These are phyloP conservation scores for Brassica carinata DNA, from an alignment of 345 rosid species.

Conservation along the genomic window DNA sequence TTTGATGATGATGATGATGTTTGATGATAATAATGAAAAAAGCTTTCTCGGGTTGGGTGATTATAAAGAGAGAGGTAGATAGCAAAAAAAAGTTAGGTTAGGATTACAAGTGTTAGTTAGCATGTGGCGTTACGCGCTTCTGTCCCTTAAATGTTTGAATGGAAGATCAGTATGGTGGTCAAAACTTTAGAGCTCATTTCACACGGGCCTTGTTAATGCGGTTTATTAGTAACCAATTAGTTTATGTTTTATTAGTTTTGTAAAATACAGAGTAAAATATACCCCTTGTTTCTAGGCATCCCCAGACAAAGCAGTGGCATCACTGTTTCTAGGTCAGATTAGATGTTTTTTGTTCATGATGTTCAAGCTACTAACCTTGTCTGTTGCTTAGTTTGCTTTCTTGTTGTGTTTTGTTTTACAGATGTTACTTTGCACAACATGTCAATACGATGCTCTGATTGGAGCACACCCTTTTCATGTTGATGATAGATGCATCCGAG, in stretches of 20 bases:
- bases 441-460: constrained; percentile 78
- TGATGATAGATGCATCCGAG: constrained; percentile 77
- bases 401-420: constrained; percentile 31
- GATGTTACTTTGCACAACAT: constrained; percentile 78
- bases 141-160: background rate
- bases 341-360: background rate
- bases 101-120: background rate
- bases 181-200: background rate
- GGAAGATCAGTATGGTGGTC: constrained; percentile 24
- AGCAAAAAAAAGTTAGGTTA: constrained; percentile 9
- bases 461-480: constrained; percentile 80
- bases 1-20: background rate
- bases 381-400: background rate
- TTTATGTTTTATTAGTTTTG: background rate
- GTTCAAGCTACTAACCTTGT: background rate
- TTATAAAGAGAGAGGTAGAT: constrained; percentile 34
- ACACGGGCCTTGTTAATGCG: background rate
- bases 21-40: no score
- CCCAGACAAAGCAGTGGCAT: background rate
- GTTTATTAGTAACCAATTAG: background rate
- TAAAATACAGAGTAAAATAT: no score
- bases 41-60: background rate
- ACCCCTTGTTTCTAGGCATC: background rate
- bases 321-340: background rate
- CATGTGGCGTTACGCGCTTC: background rate